phyloP scores from a whole-genome alignment of 148 eudicot genomes.

The Selenicereus undatus region DNA sequence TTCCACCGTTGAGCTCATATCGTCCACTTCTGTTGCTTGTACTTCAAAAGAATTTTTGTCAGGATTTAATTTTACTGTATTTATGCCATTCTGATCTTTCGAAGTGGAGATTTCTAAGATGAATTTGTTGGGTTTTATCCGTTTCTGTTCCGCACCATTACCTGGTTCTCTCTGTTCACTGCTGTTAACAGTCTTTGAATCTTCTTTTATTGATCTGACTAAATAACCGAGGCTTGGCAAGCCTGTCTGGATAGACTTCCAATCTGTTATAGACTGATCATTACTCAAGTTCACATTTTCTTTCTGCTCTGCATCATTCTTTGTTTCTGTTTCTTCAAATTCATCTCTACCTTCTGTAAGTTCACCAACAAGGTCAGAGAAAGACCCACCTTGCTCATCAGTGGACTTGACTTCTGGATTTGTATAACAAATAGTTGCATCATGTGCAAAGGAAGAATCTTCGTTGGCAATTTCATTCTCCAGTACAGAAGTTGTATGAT shows the following conservation, averaged over 20 bases:
- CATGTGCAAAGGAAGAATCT: neutral
- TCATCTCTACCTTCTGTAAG: neutral
- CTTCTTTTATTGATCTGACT: neutral
- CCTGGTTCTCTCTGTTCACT: neutral
- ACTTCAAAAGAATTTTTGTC: constrained; percentile 4
- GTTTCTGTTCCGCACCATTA: neutral
- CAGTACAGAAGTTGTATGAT: neutral
- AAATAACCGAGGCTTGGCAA: no score
- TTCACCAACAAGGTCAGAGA: neutral
- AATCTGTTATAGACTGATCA: constrained; percentile 27
- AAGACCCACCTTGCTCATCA: neutral
- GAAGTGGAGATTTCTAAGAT: constrained; percentile 2
- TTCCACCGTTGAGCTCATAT: constrained; percentile 9
- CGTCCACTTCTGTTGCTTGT: constrained; percentile 12
- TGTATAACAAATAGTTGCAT: neutral
- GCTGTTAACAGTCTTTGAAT: neutral
- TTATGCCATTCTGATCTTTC: constrained; percentile 15
- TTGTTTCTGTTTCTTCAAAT: neutral
- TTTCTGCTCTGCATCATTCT: no score
- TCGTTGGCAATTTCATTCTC: no score
- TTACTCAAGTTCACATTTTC: constrained; percentile 15
- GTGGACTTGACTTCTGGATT: neutral
- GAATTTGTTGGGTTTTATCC: constrained; percentile 6
- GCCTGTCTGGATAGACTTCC: constrained; percentile 24
- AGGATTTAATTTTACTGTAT: no score